Evolutionary conservation across 371 early-diverging fungal genomes (phyloP), one percentile per base, ranked within the genome.

Genomic region (Syncephalastrum monosporum): DNA sequence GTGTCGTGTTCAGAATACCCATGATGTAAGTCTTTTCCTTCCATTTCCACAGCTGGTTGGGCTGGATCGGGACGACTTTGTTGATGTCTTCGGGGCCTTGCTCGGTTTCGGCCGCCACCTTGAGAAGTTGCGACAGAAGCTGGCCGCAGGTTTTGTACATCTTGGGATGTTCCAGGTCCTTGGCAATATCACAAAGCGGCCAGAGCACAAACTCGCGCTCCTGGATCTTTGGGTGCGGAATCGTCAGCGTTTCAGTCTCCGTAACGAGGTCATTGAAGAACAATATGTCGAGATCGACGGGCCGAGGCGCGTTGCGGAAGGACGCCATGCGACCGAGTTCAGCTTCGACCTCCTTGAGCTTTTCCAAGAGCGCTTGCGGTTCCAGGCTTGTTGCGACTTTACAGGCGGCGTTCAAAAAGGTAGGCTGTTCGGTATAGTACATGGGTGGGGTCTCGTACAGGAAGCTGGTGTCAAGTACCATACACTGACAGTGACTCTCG

Each of bases 1-100:
- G 98, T 0, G 99, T 98, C 15, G 92, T 89, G 64, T 98, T 99
- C 27, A 99, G 75, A 33, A 99, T 95, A 42, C 97, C 99, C 99
- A 99, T 99, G 55, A 96, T 73, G 52, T 79, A 82, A 0, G 94
- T 93, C 52, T 82, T 84, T 6, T 71, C 63, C 27, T 72, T 72
- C 90, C 90, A 90, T 42, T 59, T 57, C 88, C 86, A 89, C 6
- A 81, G 29, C 2, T 55, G 23, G 16, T 52, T 44, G 19, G 55
- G 25, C 42, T 80, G 64, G 29, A 91, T 70, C 15, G 91, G 91
- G 5, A 86, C 64, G 3, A 91, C 88, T 58, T 87, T 85, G 59
- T 84, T 69, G 47, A 93, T 87, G 56, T 84, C 70, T 47, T 78
- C 55, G 44, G 70, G 56, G 33, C 73, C 71, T 57, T 69, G 47